These are phyloP conservation scores for Trichoderma asperellum DNA, from an alignment of 2,329 filamentous ascomycete genomes.

Conservation along the genomic window DNA sequence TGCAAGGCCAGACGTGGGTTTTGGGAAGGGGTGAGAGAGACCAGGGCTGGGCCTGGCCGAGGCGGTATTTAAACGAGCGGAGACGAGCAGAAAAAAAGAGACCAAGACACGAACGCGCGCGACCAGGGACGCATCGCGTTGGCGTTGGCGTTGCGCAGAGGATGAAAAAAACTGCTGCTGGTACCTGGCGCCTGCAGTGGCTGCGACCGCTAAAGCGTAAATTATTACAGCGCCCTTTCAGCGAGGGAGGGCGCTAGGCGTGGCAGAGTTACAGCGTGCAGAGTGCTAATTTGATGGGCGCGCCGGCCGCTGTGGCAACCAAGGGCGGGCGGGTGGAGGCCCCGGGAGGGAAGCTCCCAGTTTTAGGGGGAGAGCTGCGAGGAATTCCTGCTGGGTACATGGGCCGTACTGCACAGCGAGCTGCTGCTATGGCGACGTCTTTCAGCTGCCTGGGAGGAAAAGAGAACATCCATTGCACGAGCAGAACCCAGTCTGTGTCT, in stretches of 20 bases:
- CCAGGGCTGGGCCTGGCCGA: constrained; percentile 15
- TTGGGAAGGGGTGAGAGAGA: constrained; percentile 27
- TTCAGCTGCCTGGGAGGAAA: not conserved
- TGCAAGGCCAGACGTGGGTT: constrained; percentile 22
- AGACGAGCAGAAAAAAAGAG: constrained; percentile 9
- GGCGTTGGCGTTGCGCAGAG: constrained; percentile 31
- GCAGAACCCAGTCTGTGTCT: not conserved
- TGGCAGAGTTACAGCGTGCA: constrained; percentile 9
- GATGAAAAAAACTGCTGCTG: not conserved
- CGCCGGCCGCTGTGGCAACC: constrained; percentile 15
- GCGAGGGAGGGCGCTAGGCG: not conserved
- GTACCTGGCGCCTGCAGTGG: not conserved
- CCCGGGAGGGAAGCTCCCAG: not conserved
- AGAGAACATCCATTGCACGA: not conserved
- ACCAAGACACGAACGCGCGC: constrained; percentile 31
- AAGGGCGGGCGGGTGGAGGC: not conserved
- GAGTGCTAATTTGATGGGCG: constrained; percentile 6
- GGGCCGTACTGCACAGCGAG: not conserved
- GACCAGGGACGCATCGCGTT: constrained; percentile 31
- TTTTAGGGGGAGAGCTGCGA: constrained; percentile 9
- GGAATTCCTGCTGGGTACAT: not conserved
- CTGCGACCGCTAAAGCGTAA: not conserved
- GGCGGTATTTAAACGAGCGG: constrained; percentile 33
- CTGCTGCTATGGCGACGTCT: not conserved
- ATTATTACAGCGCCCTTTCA: not conserved